Evolutionary conservation across 345 rosid species (phyloP).

Genomic region (Bruguiera sexangula): DNA sequence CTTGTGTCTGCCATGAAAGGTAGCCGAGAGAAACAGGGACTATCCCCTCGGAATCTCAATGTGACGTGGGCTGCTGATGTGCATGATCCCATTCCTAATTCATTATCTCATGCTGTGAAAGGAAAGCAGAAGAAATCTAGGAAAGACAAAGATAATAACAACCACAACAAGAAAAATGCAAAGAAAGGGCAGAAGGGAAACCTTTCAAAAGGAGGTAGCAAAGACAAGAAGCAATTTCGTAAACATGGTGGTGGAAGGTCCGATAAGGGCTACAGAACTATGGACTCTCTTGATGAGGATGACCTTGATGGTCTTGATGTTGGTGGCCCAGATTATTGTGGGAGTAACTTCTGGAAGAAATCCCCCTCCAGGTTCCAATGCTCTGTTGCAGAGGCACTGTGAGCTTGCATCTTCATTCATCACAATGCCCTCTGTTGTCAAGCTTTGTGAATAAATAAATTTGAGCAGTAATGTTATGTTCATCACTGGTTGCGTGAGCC

Average conservation of each 20-base stretch:
- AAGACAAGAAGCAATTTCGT: conserved; percentile 60
- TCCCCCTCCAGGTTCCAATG: conserved; percentile 41
- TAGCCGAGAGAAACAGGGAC: conserved; percentile 62
- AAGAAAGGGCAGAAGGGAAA: conserved; percentile 72
- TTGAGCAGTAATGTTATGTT: not conserved
- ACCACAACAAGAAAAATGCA: conserved; percentile 45
- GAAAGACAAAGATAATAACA: conserved; percentile 39
- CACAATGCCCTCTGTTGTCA: not conserved
- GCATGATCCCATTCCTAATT: conserved; percentile 79
- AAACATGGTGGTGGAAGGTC: conserved; percentile 33
- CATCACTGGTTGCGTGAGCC: not conserved
- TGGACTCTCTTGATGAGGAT: conserved; percentile 23
- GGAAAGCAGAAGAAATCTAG: conserved; percentile 56
- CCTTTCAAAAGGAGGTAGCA: conserved; percentile 47
- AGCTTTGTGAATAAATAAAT: conserved; percentile 37
- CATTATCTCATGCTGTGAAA: conserved; percentile 55
- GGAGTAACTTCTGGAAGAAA: conserved; percentile 53
- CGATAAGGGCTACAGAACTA: conserved; percentile 23
- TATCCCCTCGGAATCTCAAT: conserved; percentile 36
- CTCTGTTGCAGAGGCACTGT: conserved; percentile 55
- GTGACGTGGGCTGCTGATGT: conserved; percentile 91
- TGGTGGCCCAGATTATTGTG: conserved; percentile 51
- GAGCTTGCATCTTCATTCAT: conserved; percentile 14
- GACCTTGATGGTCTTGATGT: conserved; percentile 27
- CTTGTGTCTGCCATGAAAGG: conserved; percentile 83